These are phyloP conservation scores for Pneumocystis murina DNA, from an alignment of 1,139 yeast genomes.

Conservation along the genomic window DNA sequence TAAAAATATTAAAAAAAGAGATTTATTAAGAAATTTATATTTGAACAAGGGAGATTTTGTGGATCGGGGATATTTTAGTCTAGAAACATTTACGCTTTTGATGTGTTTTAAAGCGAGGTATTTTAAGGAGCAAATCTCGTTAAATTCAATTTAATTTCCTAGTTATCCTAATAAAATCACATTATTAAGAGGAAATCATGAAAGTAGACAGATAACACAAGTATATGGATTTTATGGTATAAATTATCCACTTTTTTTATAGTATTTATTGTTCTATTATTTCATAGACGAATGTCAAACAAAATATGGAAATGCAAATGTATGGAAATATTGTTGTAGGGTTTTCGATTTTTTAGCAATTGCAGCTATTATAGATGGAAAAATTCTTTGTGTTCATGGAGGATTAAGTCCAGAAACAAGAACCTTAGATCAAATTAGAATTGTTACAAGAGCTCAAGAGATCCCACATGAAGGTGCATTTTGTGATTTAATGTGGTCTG, in stretches of 20 bases:
- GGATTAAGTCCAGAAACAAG: conserved; percentile 96
- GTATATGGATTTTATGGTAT: conserved; percentile 75
- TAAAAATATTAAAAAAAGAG: conserved; percentile 4
- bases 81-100: conserved; percentile 79
- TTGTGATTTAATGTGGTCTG: conserved; percentile 94
- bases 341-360: conserved; percentile 84
- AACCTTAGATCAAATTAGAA: conserved; percentile 91
- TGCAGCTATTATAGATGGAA: conserved; percentile 91
- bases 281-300: conserved; percentile 56
- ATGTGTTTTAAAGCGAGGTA: conserved; percentile 65
- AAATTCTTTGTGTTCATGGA: conserved; percentile 86
- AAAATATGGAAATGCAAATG: conserved; percentile 90
- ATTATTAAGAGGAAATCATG: conserved; percentile 85
- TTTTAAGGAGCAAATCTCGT: neutral
- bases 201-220: conserved; percentile 86
- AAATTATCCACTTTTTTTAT: conserved; percentile 13
- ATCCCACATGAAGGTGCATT: conserved; percentile 99
- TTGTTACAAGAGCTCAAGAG: conserved; percentile 91
- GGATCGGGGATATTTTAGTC: conserved; percentile 86
- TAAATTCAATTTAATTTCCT: neutral
- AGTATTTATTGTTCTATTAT: neutral
- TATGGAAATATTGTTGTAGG: conserved; percentile 95
- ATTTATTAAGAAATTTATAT: neutral
- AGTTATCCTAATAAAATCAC: conserved; percentile 70
- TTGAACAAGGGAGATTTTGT: conserved; percentile 65